phyloP scores from a whole-genome alignment of 805 yeast species.

The Saccharomyces eubayanus region DNA sequence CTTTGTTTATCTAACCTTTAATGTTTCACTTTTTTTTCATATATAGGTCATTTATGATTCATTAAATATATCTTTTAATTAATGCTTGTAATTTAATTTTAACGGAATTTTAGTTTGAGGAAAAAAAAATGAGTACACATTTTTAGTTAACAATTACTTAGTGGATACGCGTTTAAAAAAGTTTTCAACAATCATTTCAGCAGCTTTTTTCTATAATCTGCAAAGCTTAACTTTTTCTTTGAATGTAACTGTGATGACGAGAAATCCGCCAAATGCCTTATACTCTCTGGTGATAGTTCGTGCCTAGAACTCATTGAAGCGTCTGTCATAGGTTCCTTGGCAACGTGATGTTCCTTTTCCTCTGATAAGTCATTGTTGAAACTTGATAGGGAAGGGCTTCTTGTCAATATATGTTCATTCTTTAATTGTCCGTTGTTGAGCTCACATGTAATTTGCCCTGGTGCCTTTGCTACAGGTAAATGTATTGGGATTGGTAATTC shows the following conservation, averaged over 20 bases:
- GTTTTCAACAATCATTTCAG: slow-evolving; percentile 4
- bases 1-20: neutral
- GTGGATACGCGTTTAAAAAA: neutral
- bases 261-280: slow-evolving; percentile 5
- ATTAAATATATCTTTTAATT: neutral
- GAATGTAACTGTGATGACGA: neutral
- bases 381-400: neutral
- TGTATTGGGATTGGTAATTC: slow-evolving; percentile 21
- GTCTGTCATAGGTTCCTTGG: neutral
- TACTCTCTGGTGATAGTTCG: slow-evolving; percentile 1
- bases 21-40: neutral
- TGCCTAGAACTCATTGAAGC: neutral
- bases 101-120: neutral
- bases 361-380: neutral
- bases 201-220: slow-evolving; percentile 31
- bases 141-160: neutral
- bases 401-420: neutral
- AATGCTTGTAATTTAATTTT: neutral
- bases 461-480: slow-evolving; percentile 1
- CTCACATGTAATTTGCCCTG: neutral
- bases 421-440: neutral
- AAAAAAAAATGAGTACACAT: neutral
- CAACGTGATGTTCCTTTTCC: neutral
- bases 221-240: slow-evolving; percentile 31
- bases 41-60: neutral